Percentiles rank a stretch among this genome's conserved stretches.
These are phyloP conservation scores for Oryza rufipogon DNA, from an alignment of 176 grass and related monocot species.

Conservation along the genomic window DNA sequence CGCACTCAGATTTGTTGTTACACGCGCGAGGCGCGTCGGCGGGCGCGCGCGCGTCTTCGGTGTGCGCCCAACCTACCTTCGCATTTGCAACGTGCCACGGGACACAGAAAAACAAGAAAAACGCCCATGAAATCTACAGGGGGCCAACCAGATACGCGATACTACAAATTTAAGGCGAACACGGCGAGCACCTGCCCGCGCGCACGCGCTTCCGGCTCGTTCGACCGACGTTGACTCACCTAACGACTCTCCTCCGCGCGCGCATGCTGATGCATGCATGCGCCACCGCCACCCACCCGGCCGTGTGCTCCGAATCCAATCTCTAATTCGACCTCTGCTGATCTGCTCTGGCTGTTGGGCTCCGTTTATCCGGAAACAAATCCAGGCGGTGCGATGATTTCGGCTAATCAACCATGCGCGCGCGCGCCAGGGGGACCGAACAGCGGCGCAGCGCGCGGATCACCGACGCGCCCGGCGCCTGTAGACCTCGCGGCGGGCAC, in stretches of 20 bases:
- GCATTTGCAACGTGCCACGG: neutral
- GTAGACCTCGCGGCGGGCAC: neutral
- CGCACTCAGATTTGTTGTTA: neutral
- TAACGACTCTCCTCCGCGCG: neutral
- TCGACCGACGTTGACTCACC: slow-evolving; percentile 6
- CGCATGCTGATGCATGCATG: neutral
- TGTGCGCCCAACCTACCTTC: neutral
- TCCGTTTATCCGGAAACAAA: neutral
- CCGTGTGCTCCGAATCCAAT: slow-evolving; percentile 7
- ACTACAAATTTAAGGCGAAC: neutral
- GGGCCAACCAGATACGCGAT: neutral
- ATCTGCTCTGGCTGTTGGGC: neutral
- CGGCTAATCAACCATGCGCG: neutral
- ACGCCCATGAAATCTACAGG: slow-evolving; percentile 30
- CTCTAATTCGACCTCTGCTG: neutral
- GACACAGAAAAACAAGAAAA: neutral
- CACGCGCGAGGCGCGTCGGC: neutral
- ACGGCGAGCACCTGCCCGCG: slow-evolving; percentile 1
- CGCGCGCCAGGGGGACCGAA: neutral
- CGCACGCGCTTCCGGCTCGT: neutral
- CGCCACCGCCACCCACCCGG: neutral
- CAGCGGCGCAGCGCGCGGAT: neutral
- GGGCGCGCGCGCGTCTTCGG: too few relatives aligned
- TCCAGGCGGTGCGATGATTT: neutral
- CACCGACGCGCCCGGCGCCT: slow-evolving; percentile 9